phyloP scores from a whole-genome alignment of 805 yeast genomes.

The Myxozyma neotropica region DNA sequence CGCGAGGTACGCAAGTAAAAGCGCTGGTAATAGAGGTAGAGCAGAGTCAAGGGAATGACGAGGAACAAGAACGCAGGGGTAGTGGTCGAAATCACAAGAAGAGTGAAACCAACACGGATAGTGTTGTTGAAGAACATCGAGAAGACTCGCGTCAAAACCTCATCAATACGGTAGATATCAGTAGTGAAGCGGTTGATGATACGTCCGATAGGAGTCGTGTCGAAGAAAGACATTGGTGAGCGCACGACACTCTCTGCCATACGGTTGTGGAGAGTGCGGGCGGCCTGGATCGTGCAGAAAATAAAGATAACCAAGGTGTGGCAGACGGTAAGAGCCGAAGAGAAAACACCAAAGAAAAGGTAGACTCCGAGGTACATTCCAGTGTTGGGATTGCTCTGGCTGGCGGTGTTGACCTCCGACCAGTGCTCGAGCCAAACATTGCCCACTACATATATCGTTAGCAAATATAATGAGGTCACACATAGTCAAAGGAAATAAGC shows the following conservation, averaged over 20 bases:
- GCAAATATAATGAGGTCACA: conserved; percentile 29
- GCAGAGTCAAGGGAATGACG: conserved; percentile 64
- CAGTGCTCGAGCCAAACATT: conserved; percentile 96
- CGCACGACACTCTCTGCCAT: conserved; percentile 77
- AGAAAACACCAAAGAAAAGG: conserved; percentile 68
- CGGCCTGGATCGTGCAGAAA: conserved; percentile 80
- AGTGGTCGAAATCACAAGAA: conserved; percentile 76
- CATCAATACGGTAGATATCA: conserved; percentile 89
- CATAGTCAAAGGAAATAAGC: conserved; percentile 65
- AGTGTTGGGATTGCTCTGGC: conserved; percentile 74
- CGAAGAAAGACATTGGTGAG: conserved; percentile 95
- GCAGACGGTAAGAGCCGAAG: conserved; percentile 60
- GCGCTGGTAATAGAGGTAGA: conserved; percentile 71
- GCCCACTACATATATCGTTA: conserved; percentile 43
- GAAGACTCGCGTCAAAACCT: conserved; percentile 51
- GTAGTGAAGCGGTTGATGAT: conserved; percentile 87
- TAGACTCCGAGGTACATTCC: conserved; percentile 73
- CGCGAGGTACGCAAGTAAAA: conserved; percentile 71
- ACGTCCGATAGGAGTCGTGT: conserved; percentile 94
- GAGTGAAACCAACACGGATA: conserved; percentile 56
- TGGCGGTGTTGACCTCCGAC: conserved; percentile 83
- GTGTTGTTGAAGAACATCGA: conserved; percentile 44
- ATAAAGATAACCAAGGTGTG: conserved; percentile 77
- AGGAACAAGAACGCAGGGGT: conserved; percentile 84
- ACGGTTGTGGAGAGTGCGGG: conserved; percentile 64